Evolutionary conservation across 2,329 filamentous ascomycete genomes (phyloP), one percentile per base, ranked within the genome.

Genomic region (Phialocephala subalpina): DNA sequence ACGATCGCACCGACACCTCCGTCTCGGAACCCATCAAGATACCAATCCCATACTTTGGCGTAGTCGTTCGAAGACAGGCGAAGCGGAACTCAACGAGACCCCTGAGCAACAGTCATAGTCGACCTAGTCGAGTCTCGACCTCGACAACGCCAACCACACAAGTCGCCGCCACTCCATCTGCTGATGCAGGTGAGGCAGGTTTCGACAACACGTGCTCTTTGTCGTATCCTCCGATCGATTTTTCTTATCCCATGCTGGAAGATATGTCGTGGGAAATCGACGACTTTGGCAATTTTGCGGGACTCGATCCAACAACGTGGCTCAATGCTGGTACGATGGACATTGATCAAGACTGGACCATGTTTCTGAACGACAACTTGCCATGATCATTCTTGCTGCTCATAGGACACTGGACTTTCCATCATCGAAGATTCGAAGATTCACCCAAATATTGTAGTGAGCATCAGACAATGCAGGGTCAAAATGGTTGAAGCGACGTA

Each of bases 11-110:
- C 67, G 53, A 55, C 71, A 60, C 58, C 59, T 58, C 52, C 49
- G 49, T 18, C 7, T 3, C n/a, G n/a, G 20, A 64, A 22, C 29
- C 45, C 33, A 14, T 49, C 9, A 49, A 63, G 53, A 38, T 67
- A 36, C 58, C 36, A 8, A 67, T 66, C 29, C 62, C 65, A 40
- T 66, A 67, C 56, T 67, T 68, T 49, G 66, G 66, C 29, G 60
- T 36, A 27, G 65, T 72, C n/a, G 55, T 58, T 14, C 55, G 55
- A 38, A 58, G 55, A 14, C 3, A 25, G n/a, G 20, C 25, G 3
- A 40, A 58, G 18, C 55, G 22, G 7, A 38, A 35, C n/a, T 7
- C 12, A 6, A 16, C 55, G 3, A 14, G 9, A n/a, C 33, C 18
- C 5, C 5, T 22, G 6, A 25, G n/a, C n/a, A 25, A 22, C 11